These are phyloP conservation scores for Microbotryum violaceum DNA, from an alignment of 1,284 basidiomycete genomes.

Conservation along the genomic window DNA sequence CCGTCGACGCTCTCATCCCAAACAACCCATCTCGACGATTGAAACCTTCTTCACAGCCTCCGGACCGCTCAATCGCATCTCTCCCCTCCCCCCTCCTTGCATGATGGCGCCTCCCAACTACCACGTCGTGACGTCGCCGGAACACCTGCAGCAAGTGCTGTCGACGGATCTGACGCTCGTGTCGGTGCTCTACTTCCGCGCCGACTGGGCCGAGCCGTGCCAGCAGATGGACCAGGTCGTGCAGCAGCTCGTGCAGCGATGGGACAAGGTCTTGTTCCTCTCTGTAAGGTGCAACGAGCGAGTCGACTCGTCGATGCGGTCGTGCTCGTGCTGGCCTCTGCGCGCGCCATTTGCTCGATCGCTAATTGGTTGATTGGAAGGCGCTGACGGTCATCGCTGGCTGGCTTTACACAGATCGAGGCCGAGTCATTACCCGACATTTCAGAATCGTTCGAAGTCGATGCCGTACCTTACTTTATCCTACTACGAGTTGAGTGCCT, in stretches of 20 bases:
- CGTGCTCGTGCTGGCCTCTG: conserved; percentile 52
- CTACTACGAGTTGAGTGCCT: conserved; percentile 78
- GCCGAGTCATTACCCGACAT: conserved; percentile 84
- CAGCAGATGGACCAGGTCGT: conserved; percentile 63
- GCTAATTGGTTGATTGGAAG: too few relatives aligned
- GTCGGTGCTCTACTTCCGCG: conserved; percentile 86
- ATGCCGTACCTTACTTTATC: conserved; percentile 80
- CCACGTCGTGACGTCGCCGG: conserved; percentile 52
- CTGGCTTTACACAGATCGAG: conserved; percentile 57
- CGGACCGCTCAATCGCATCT: neutral
- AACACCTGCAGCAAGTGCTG: conserved; percentile 67
- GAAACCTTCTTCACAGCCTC: too few relatives aligned
- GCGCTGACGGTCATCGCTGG: too few relatives aligned
- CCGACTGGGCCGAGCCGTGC: conserved; percentile 85
- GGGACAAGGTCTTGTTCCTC: conserved; percentile 25
- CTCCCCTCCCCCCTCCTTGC: neutral
- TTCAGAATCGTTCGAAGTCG: conserved; percentile 84
- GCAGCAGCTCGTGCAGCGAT: conserved; percentile 21
- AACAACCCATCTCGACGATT: too few relatives aligned
- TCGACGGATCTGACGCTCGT: conserved; percentile 66
- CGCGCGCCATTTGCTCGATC: conserved; percentile 57
- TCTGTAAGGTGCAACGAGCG: conserved; percentile 43
- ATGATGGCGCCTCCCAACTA: conserved; percentile 1
- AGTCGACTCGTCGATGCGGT: conserved; percentile 39
- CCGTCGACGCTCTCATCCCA: too few relatives aligned